Conservation (phyloP, 768 basidiomycete genomes). For the Dacryopinax primogenitus region DNA sequence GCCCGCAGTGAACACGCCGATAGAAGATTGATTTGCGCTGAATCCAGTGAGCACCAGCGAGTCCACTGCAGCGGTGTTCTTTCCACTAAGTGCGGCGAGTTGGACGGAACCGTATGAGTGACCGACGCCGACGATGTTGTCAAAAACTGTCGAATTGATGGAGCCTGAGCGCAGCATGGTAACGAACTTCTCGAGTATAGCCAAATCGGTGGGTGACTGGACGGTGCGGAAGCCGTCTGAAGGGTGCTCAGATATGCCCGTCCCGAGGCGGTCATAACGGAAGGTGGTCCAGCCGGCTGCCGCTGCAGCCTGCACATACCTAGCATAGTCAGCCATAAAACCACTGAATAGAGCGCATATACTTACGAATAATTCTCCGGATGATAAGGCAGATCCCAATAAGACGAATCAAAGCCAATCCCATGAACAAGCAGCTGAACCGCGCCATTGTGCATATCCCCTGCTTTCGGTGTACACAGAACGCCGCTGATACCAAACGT, state of each 20-base stretch:
- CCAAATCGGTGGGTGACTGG: constrained; percentile 15
- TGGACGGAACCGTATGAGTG: constrained; percentile 20
- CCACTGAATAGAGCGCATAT: neutral
- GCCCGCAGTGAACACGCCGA: neutral
- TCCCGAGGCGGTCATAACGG: constrained; percentile 18
- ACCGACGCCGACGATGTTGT: constrained; percentile 28
- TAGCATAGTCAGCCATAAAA: neutral
- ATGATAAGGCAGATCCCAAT: constrained; percentile 14
- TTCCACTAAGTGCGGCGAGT: neutral
- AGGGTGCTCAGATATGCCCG: constrained; percentile 17
- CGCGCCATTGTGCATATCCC: constrained; percentile 9
- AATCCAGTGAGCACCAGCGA: constrained; percentile 2
- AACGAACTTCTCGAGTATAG: constrained; percentile 13
- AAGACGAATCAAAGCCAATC: constrained; percentile 14
- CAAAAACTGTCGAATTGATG: constrained; percentile 19
- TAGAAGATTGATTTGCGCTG: neutral
- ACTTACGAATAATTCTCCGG: constrained; percentile 3
- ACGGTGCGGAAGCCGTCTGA: constrained; percentile 14
- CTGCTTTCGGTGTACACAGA: constrained; percentile 13
- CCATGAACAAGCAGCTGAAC: constrained; percentile 19
- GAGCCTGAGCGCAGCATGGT: constrained; percentile 11
- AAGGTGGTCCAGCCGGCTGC: constrained; percentile 17
- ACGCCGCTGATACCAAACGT: constrained; percentile 16
- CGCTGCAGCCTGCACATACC: constrained; percentile 17
- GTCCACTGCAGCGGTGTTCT: constrained; percentile 5